Evolutionary conservation across 331 rosid species (phyloP).

Genomic region (Cydonia oblonga): DNA sequence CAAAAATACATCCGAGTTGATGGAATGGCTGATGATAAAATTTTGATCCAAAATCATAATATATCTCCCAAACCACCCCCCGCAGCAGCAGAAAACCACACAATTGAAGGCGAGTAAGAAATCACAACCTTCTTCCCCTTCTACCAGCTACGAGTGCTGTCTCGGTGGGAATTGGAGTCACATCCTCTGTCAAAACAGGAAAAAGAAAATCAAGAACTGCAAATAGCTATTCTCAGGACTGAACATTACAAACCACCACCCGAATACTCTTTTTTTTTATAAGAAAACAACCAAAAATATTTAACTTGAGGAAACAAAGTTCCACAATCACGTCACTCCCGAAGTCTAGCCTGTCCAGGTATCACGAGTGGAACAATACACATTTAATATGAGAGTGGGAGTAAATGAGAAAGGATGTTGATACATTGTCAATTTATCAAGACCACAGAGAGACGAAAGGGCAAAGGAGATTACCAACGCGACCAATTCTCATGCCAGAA

Average conservation of each 20-base stretch:
- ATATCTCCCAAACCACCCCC: background rate
- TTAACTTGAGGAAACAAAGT: background rate
- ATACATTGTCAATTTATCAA: background rate
- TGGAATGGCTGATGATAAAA: background rate
- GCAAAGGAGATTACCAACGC: slow-evolving; percentile 41
- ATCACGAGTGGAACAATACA: background rate
- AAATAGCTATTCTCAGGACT: background rate
- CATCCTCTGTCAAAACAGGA: slow-evolving; percentile 29
- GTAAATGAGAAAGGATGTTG: background rate
- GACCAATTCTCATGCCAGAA: slow-evolving; percentile 78
- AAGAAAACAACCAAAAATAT: too few relatives aligned
- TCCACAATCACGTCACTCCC: background rate
- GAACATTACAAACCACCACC: background rate
- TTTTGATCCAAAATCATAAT: background rate
- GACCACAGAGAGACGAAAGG: background rate
- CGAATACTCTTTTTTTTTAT: too few relatives aligned
- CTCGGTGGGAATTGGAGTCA: slow-evolving; percentile 45
- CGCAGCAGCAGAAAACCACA: background rate
- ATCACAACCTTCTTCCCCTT: slow-evolving; percentile 37
- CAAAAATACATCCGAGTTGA: background rate
- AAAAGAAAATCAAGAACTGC: background rate
- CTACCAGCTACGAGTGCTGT: slow-evolving; percentile 45
- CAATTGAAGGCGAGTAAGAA: background rate
- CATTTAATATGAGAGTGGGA: background rate
- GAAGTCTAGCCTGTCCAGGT: background rate